Percentiles rank a stretch among this genome's conserved stretches.
Conservation (phyloP, 257 asterid genomes). For the Ajuga chamaepitys region DNA sequence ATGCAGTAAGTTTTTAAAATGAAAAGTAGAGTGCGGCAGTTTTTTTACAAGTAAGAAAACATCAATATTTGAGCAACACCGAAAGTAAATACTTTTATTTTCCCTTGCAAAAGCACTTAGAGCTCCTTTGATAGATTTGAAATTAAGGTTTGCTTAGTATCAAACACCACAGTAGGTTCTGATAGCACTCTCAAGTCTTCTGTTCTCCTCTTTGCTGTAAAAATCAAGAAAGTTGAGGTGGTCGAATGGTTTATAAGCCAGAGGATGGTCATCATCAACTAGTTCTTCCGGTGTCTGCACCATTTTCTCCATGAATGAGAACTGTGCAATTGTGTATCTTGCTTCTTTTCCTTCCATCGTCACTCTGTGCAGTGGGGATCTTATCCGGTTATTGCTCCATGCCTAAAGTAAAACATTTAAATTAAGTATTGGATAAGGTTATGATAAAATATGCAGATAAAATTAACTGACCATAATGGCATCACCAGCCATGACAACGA, state of each 20-base stretch:
- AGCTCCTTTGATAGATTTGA: too few species aligned
- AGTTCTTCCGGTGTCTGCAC: constrained; percentile 39
- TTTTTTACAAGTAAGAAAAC: too few species aligned
- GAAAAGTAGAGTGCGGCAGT: too few species aligned
- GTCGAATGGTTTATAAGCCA: constrained; percentile 42
- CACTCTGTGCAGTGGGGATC: constrained; percentile 46
- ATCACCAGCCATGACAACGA: constrained; percentile 77
- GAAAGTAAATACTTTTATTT: too few species aligned
- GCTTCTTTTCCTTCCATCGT: constrained; percentile 34
- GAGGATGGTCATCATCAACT: constrained; percentile 43
- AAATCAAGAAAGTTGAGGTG: constrained; percentile 40
- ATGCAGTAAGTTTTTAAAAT: too few species aligned
- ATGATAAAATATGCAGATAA: too few species aligned
- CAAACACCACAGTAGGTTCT: too few species aligned
- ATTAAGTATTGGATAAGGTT: too few species aligned
- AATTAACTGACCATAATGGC: constrained; percentile 41
- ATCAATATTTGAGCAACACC: too few species aligned
- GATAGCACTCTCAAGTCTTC: too few species aligned
- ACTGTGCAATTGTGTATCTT: constrained; percentile 34
- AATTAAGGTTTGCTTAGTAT: too few species aligned
- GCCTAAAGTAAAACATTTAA: constrained; percentile 24
- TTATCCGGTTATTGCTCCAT: constrained; percentile 47
- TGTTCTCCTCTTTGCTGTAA: constrained; percentile 34
- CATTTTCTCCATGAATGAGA: constrained; percentile 36
- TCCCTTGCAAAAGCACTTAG: too few species aligned